Conservation (phyloP, 2,329 filamentous ascomycete species). For the Trichoderma sp. region DNA sequence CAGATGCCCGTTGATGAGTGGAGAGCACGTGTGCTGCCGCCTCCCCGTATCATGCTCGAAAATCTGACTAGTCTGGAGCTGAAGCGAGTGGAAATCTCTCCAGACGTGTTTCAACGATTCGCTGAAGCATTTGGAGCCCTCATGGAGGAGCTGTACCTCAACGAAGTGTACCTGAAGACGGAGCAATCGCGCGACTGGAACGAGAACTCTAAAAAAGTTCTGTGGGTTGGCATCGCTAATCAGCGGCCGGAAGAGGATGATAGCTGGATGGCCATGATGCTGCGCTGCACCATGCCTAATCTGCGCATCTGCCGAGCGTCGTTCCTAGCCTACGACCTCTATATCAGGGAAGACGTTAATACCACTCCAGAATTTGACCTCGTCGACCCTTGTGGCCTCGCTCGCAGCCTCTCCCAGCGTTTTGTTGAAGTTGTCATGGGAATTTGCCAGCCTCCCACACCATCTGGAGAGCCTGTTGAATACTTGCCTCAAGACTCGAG, state of each 20-base stretch:
- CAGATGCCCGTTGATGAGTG: constrained; percentile 40
- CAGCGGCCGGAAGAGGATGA: constrained; percentile 37
- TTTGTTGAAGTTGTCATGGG: constrained; percentile 48
- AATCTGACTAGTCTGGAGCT: constrained; percentile 45
- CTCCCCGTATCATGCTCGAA: constrained; percentile 36
- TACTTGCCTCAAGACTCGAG: constrained; percentile 34
- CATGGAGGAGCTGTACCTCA: constrained; percentile 46
- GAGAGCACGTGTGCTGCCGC: constrained; percentile 40
- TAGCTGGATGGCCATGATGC: constrained; percentile 43
- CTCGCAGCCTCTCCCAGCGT: constrained; percentile 43
- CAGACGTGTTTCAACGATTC: constrained; percentile 36
- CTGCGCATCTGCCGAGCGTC: constrained; percentile 45
- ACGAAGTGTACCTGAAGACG: constrained; percentile 46
- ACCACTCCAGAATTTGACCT: constrained; percentile 39
- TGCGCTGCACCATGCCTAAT: constrained; percentile 37
- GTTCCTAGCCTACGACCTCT: constrained; percentile 45
- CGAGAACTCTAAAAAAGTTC: constrained; percentile 34
- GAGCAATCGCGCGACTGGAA: constrained; percentile 37
- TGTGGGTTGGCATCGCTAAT: constrained; percentile 49
- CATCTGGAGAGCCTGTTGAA: constrained; percentile 34
- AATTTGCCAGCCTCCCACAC: constrained; percentile 37
- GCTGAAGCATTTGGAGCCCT: constrained; percentile 38
- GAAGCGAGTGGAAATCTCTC: constrained; percentile 41
- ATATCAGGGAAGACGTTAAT: constrained; percentile 34
- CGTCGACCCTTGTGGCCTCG: constrained; percentile 41